phyloP scores from a whole-genome alignment of 2,329 filamentous ascomycete species.

The Epichloe festucae region DNA sequence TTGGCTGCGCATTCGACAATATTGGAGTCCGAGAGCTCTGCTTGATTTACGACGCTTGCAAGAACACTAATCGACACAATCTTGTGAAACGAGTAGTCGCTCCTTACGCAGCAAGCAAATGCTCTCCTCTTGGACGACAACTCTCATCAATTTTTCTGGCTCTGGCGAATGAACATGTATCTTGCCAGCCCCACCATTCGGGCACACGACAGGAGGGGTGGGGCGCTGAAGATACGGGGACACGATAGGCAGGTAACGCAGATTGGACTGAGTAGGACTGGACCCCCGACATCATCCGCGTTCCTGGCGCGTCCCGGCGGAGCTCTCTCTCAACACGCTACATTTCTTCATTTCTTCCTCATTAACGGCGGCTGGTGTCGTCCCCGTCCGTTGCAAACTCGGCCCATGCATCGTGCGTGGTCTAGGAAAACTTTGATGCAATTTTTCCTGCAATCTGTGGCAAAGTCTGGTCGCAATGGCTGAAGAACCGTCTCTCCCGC shows the following conservation, averaged over 20 bases:
- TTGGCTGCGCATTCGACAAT: not conserved
- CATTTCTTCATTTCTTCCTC: not conserved
- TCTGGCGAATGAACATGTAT: too few species aligned
- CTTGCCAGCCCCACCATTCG: not conserved
- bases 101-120: not conserved
- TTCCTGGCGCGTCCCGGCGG: not conserved
- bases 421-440: not conserved
- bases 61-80: not conserved
- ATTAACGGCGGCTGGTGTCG: not conserved
- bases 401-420: not conserved
- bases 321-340: not conserved
- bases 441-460: too few species aligned
- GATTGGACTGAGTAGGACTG: not conserved
- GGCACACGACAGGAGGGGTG: not conserved
- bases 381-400: not conserved
- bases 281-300: not conserved
- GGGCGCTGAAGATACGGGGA: not conserved
- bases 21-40: not conserved
- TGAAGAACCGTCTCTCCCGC: conserved; percentile 29
- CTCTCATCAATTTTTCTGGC: too few species aligned
- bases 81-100: not conserved
- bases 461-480: conserved; percentile 16
- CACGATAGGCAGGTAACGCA: not conserved
- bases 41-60: not conserved
- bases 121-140: not conserved